phyloP scores from a whole-genome alignment of 257 asterid genomes.

The Knoxia roxburghii region DNA sequence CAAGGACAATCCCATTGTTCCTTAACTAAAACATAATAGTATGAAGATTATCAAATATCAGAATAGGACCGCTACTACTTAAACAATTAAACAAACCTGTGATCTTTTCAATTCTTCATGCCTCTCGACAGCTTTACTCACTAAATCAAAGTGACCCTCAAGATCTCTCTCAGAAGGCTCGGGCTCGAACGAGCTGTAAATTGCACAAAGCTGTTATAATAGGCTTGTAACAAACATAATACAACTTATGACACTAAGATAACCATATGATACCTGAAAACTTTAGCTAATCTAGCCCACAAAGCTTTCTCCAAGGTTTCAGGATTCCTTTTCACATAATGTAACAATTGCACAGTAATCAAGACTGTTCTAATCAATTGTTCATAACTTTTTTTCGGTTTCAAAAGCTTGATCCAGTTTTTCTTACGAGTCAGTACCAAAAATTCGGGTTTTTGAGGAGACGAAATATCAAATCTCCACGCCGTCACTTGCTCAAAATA shows the following conservation, averaged over 20 bases:
- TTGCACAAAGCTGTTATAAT: constrained; percentile 17
- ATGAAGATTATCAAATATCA: not conserved
- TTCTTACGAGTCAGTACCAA: constrained; percentile 57
- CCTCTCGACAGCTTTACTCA: constrained; percentile 54
- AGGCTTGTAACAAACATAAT: constrained; percentile 11
- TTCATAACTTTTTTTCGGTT: constrained; percentile 56
- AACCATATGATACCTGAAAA: constrained; percentile 52
- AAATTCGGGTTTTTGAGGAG: constrained; percentile 47
- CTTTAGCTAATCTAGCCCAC: constrained; percentile 65
- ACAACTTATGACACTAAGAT: not conserved
- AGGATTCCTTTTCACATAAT: constrained; percentile 53
- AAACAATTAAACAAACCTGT: constrained; percentile 39
- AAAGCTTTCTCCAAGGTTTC: constrained; percentile 50
- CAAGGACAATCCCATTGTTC: not conserved
- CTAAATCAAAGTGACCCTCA: constrained; percentile 44
- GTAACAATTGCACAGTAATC: constrained; percentile 56
- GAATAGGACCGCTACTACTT: not conserved
- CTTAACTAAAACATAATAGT: not conserved
- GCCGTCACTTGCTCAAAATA: constrained; percentile 57
- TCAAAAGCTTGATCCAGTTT: constrained; percentile 72
- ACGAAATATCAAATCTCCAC: constrained; percentile 66
- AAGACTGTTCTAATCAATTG: constrained; percentile 43
- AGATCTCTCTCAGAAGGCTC: constrained; percentile 74
- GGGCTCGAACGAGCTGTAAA: constrained; percentile 46
- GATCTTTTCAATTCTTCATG: constrained; percentile 52